Base-by-base conservation (phyloP, 805 yeast genomes). In the Nakazawaea populi region DNA sequence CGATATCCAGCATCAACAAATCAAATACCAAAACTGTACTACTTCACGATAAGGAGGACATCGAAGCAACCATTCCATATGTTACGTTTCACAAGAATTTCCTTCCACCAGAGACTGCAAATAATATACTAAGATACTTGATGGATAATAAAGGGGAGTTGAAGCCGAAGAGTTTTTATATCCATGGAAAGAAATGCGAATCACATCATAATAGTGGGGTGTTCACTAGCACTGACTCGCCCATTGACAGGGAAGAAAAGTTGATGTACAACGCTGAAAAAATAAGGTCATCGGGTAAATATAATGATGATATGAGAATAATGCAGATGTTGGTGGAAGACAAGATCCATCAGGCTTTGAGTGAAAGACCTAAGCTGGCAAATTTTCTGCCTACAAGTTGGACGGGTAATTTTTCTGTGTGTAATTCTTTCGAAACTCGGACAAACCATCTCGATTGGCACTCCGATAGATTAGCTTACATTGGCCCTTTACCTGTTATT, bases 401-500 rank as follows among this genome's bases (percentile, higher is more conserved):
- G 90, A 57, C 57, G 2, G 79, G 79, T 12, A 75, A 77, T 49
- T 63, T 77, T 10, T 79, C 82, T 27, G 72, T 85, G 4, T 76
- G 78, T 18, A 87, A 87, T 57, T 66, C 70, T 48, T 87, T 80
- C 63, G 75, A 73, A 6, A 65, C 68, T 5, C 71, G 75, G 7
- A 65, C 69, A 5, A 77, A 77, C 53, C 71, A 80, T 53, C 72
- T 87, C 34, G 89, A 85, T 46, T 86, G 83, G 80, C 95, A 87
- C 62, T 82, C 90, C 2, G 96, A 87, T 63, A 76, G 87, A 51
- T 62, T 87, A 54, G 82, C 89, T 0, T 73, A 81, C 46, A 73
- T 86, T 27, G 96, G 95, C 0, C 91, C 94, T 0, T 77, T 82
- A 52, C 81, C 87, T 5, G 72, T 73, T 38, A 80, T 88, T 45